Base-by-base conservation (phyloP, 108 stramenopile species). In the Craspedostauros australis region DNA sequence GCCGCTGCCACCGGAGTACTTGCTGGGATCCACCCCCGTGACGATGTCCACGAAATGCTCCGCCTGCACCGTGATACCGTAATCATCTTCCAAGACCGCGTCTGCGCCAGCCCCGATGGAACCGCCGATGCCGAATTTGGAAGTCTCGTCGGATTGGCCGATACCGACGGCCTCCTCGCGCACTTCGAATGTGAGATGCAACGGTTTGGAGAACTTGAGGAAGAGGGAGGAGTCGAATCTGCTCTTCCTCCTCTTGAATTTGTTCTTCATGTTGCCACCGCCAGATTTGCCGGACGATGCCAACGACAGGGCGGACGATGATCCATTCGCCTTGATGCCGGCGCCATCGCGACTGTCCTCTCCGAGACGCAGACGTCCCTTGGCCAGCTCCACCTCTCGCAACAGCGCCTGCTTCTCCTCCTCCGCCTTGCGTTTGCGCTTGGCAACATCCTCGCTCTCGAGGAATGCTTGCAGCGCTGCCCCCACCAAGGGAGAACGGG, bases 1-100 rank as follows among this genome's bases (percentile, higher is more conserved):
- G 27, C 88, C 88, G 1, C 56, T 67, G 41, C 77, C 72, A 7
- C 75, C 79, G 7, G 75, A 56, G 60, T 86, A 86, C 54, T 88
- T 88, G 24, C 76, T 76, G 3, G 86, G 77, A 57, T 90, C 88
- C 1, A 94, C 86, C 19, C 92, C 92, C 5, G 88, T 83, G 9
- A 94, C 92, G 63, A 94, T 86, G 44, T 94, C 92, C 2, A 77
- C 70, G 53, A 94, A 94, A 30, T 70, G 71, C 26, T 94, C 92
- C 3, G 86, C 75, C 22, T 68, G 42, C 0, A 94, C 92, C 6
- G 86, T 77, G 58, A 94, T 89, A n/a, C 92, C 92, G 54, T 94
- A 94, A 50, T 94, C 92, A 45, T 94, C 90, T 58, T 92, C 92
- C 7, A 84, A 19, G 0, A 88, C 65, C n/a, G n/a, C n/a, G 15